Conservation (phyloP, 2,329 filamentous ascomycete species). For the Endothia cerciana region DNA sequence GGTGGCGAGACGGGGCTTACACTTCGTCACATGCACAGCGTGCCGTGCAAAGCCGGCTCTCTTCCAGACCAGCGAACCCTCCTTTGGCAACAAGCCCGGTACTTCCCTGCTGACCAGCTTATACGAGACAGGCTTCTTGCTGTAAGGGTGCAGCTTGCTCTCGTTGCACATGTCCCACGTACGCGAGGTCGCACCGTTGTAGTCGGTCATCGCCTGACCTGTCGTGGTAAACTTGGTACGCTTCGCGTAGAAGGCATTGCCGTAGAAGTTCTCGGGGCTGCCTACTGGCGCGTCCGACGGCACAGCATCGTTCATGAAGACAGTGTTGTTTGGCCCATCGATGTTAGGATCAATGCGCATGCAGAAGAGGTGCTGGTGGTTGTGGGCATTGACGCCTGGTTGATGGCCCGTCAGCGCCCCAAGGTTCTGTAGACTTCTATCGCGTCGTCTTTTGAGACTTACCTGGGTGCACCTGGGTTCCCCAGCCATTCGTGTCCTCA, state of each 20-base stretch:
- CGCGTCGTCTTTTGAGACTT: constrained; percentile 19
- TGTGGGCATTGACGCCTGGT: constrained; percentile 82
- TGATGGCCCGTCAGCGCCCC: not conserved
- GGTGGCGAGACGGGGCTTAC: constrained; percentile 54
- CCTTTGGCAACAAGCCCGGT: constrained; percentile 76
- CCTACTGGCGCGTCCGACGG: constrained; percentile 75
- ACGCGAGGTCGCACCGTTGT: constrained; percentile 75
- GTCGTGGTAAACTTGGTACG: constrained; percentile 79
- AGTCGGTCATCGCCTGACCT: constrained; percentile 73
- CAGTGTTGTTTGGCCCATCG: constrained; percentile 81
- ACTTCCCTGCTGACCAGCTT: constrained; percentile 90
- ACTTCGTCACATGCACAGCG: constrained; percentile 86
- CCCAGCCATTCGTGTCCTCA: constrained; percentile 85
- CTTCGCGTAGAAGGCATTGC: constrained; percentile 87
- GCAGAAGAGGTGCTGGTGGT: constrained; percentile 95
- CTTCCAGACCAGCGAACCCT: constrained; percentile 84
- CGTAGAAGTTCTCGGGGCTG: constrained; percentile 81
- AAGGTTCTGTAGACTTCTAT: not conserved
- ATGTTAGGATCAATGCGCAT: constrained; percentile 85
- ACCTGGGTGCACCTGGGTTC: constrained; percentile 84
- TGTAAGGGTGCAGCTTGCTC: constrained; percentile 82
- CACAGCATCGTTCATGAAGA: constrained; percentile 81
- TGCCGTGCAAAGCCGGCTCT: constrained; percentile 86
- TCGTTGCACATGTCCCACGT: constrained; percentile 93
- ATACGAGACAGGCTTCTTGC: constrained; percentile 81